Conservation (phyloP, 345 rosid genomes). For the Lepidium sativum region DNA sequence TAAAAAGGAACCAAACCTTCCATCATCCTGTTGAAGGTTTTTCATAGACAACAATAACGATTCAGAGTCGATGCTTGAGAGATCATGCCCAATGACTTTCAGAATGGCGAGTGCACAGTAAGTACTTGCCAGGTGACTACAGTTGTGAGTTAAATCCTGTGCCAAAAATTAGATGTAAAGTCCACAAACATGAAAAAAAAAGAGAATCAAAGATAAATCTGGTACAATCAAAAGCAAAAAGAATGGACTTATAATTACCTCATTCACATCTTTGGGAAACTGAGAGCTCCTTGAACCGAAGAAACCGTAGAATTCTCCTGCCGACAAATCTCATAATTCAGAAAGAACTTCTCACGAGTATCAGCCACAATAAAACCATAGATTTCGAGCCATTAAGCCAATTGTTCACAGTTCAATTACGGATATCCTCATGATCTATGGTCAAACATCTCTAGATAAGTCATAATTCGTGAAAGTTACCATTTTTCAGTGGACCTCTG, state of each 20-base stretch:
- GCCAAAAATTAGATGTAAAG: too few species aligned
- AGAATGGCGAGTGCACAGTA: constrained; percentile 77
- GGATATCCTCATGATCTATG: background rate
- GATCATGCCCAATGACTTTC: constrained; percentile 50
- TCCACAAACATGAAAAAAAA: too few species aligned
- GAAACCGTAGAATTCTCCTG: constrained; percentile 87
- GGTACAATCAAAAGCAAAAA: background rate
- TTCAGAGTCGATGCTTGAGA: constrained; percentile 43
- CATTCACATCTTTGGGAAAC: constrained; percentile 39
- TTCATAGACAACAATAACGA: constrained; percentile 54
- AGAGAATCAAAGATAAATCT: too few species aligned
- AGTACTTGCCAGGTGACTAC: constrained; percentile 78
- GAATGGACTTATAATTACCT: constrained; percentile 32
- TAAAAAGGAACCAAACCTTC: constrained; percentile 40
- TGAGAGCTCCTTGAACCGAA: constrained; percentile 71
- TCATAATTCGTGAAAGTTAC: constrained; percentile 25
- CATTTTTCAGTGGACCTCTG: constrained; percentile 36
- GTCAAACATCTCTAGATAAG: background rate
- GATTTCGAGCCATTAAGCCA: background rate
- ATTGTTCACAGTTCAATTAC: background rate
- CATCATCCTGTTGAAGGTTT: constrained; percentile 80
- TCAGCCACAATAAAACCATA: background rate
- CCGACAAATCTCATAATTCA: constrained; percentile 6
- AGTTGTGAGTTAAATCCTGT: constrained; percentile 44
- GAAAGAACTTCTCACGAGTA: background rate